Conservation (phyloP, 1,139 yeast species). For the Debaryomyces nepalensis region DNA sequence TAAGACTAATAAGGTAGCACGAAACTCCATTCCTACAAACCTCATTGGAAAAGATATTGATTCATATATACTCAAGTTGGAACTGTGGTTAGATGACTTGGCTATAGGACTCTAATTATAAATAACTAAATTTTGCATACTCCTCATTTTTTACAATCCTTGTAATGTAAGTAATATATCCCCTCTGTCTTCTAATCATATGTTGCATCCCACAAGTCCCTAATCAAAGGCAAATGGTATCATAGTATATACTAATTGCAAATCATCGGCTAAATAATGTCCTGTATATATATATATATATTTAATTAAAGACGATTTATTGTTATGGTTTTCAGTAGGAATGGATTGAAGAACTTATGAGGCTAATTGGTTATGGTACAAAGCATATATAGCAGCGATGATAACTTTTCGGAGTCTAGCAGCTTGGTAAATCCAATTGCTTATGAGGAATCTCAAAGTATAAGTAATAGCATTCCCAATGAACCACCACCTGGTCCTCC, state of each 20-base stretch:
- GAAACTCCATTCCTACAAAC: slow-evolving; percentile 31
- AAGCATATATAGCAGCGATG: slow-evolving; percentile 4
- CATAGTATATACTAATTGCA: no score
- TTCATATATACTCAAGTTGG: slow-evolving; percentile 23
- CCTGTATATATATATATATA: no score
- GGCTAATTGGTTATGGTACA: background rate
- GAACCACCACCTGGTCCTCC: background rate
- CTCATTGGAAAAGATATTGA: slow-evolving; percentile 30
- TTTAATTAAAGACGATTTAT: no score
- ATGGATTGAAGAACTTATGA: no score
- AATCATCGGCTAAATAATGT: no score
- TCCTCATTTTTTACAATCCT: no score
- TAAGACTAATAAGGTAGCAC: slow-evolving; percentile 34
- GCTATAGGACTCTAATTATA: background rate
- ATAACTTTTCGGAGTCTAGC: background rate
- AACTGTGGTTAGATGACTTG: slow-evolving; percentile 23
- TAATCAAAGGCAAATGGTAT: no score
- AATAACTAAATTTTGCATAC: no score
- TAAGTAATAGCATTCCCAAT: background rate
- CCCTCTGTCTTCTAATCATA: no score
- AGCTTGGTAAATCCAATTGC: slow-evolving; percentile 5
- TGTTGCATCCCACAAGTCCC: no score
- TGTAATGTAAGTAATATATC: no score
- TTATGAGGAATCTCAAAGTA: background rate
- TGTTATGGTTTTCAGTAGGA: no score